A percentile compares a stretch with the other conserved stretches of the same genome.
Evolutionary conservation across 2,329 filamentous ascomycete species (phyloP).

Genomic region (Fusarium nodosum): DNA sequence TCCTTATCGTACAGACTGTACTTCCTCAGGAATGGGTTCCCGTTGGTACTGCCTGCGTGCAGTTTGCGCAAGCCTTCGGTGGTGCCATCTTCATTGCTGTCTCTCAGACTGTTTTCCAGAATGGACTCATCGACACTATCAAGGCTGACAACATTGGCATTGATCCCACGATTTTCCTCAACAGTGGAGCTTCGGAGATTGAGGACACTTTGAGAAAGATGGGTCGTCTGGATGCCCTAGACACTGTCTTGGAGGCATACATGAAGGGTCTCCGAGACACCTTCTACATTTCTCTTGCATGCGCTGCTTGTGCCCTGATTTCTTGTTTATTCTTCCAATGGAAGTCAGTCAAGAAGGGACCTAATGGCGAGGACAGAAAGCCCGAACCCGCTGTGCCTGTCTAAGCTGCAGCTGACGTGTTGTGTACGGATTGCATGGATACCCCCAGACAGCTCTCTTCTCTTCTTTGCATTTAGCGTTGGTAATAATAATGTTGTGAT

Average conservation of each 20-base stretch:
- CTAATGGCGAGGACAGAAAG: conserved; percentile 48
- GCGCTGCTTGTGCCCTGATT: conserved; percentile 62
- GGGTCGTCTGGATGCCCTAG: conserved; percentile 58
- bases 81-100: conserved; percentile 75
- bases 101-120: conserved; percentile 76
- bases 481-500: conserved; percentile 27
- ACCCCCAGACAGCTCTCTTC: conserved; percentile 47
- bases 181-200: conserved; percentile 67
- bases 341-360: conserved; percentile 66
- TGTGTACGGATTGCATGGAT: conserved; percentile 41
- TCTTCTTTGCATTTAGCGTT: conserved; percentile 31
- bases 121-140: conserved; percentile 69
- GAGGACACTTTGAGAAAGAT: conserved; percentile 59
- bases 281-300: conserved; percentile 66
- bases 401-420: conserved; percentile 14
- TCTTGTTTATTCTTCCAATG: conserved; percentile 61
- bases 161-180: conserved; percentile 63
- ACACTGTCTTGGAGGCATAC: conserved; percentile 63
- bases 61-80: conserved; percentile 75
- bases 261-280: conserved; percentile 64
- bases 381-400: conserved; percentile 47
- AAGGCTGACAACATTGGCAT: conserved; percentile 59
- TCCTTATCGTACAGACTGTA: conserved; percentile 66
- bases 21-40: conserved; percentile 64
- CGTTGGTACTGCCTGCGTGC: conserved; percentile 64